phyloP scores from a whole-genome alignment of 495 filamentous ascomycete species.

The Niebla homalea region DNA sequence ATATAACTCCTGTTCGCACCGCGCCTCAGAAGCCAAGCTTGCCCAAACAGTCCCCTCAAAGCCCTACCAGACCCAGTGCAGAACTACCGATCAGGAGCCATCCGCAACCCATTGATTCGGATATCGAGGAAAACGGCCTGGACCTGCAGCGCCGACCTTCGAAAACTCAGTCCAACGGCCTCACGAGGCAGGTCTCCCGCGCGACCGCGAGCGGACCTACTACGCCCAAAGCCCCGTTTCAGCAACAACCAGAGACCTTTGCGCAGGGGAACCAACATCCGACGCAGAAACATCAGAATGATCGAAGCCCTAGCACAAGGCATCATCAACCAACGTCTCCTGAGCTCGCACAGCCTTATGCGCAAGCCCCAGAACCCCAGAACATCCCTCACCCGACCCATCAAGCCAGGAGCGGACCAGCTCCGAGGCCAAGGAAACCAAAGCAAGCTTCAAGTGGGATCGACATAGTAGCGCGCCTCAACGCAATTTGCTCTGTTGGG shows the following conservation, averaged over 20 bases:
- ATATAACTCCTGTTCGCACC: conserved; percentile 27
- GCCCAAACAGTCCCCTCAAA: conserved; percentile 40
- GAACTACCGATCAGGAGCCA: conserved; percentile 27
- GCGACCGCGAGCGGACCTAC: conserved; percentile 22
- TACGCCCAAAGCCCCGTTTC: conserved; percentile 44
- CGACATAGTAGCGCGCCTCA: conserved; percentile 71
- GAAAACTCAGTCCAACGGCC: conserved; percentile 29
- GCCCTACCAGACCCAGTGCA: conserved; percentile 38
- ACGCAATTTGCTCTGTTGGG: conserved; percentile 75
- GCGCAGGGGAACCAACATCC: conserved; percentile 63
- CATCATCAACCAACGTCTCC: conserved; percentile 24
- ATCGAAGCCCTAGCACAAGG: conserved; percentile 55
- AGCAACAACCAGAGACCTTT: conserved; percentile 74
- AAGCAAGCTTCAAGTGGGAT: conserved; percentile 46
- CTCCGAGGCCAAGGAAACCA: conserved; percentile 55
- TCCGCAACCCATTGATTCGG: conserved; percentile 10
- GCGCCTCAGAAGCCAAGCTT: conserved; percentile 36
- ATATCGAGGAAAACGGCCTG: conserved; percentile 6
- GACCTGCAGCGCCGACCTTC: conserved; percentile 30
- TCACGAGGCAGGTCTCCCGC: conserved; percentile 20
- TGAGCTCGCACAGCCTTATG: neutral
- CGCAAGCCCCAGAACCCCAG: conserved; percentile 22
- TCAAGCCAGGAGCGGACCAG: conserved; percentile 33
- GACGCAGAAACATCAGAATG: conserved; percentile 40
- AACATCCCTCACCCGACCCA: conserved; percentile 38